Evolutionary conservation across 352 stramenopile species (phyloP).

Genomic region (Peronospora tabacina): DNA sequence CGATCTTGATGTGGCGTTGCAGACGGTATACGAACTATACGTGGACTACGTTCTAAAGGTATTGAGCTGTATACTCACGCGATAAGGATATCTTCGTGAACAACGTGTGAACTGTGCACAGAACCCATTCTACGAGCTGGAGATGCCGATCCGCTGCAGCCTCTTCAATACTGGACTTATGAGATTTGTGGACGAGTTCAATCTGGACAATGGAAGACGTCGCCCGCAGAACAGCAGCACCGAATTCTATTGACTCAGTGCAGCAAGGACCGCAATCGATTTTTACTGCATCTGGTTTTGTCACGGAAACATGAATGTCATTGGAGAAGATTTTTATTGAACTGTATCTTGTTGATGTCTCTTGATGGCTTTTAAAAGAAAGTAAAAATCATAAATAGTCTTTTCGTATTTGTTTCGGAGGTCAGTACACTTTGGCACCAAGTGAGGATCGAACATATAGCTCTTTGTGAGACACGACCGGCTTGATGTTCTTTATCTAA

Average conservation of each 20-base stretch:
- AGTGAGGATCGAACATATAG: constrained; percentile 1
- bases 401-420: no score
- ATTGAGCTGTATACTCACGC: neutral
- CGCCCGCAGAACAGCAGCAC: constrained; percentile 39
- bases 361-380: constrained; percentile 4
- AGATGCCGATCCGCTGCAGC: constrained; percentile 92
- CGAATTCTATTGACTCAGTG: constrained; percentile 21
- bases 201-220: constrained; percentile 50
- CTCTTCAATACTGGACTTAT: constrained; percentile 88
- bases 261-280: neutral
- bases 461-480: no score
- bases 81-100: constrained; percentile 3
- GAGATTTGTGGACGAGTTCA: constrained; percentile 83
- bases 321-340: neutral
- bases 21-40: constrained; percentile 91
- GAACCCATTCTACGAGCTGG: constrained; percentile 94
- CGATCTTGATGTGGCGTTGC: constrained; percentile 80
- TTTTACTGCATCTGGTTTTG: neutral
- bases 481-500: no score
- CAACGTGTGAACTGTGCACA: constrained; percentile 12
- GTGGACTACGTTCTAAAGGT: constrained; percentile 94
- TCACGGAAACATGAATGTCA: neutral
- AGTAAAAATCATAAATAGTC: no score
- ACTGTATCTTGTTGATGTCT: neutral
- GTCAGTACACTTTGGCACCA: constrained; percentile 9